Evolutionary conservation across 1,284 basidiomycete species (phyloP), one percentile per base, ranked within the genome.

Genomic region (Earliella scabrosa): DNA sequence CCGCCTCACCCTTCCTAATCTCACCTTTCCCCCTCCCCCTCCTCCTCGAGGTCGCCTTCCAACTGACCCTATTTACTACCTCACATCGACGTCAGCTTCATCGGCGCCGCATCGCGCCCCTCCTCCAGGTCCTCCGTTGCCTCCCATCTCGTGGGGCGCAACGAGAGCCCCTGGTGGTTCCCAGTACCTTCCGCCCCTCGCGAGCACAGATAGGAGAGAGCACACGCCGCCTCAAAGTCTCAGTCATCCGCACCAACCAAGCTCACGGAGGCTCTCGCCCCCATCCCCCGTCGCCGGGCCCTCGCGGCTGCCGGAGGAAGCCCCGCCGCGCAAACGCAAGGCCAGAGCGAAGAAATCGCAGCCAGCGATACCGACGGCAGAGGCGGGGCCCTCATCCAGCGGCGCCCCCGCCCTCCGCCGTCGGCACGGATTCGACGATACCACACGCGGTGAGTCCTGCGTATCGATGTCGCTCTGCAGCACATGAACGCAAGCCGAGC

Each of bases 21-120:
- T n/a, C n/a, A n/a, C n/a, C n/a, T n/a, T n/a, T n/a, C n/a, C n/a
- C n/a, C n/a, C 52, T 18, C 58, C 52, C 34, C 50, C 40, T 20
- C 54, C 46, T 10, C 46, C 54, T 10, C 52, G 41, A 44, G 52
- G 46, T 18, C 27, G 54, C 46, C 14, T 59, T 11, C 49, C 45
- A 39, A 56, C 60, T 34, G 60, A 62, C 32, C 60, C 60, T 21
- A 52, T 41, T 5, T 57, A 50, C 21, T 62, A 59, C 34, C n/a
- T n/a, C n/a, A 58, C 55, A 34, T 54, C 58, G 26, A 46, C 50
- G 35, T 34, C 45, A 3, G 27, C 52, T 9, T 44, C 49, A 24
- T 47, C 50, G 32, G 24, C 53, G 3, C 35, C 50, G 11, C 51
- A 51, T 29, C 16, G 54, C 9, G 31, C 47, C 23, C 50, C 54